Base-by-base conservation (phyloP, 1,284 basidiomycete genomes). In the Tilletia walkeri region DNA sequence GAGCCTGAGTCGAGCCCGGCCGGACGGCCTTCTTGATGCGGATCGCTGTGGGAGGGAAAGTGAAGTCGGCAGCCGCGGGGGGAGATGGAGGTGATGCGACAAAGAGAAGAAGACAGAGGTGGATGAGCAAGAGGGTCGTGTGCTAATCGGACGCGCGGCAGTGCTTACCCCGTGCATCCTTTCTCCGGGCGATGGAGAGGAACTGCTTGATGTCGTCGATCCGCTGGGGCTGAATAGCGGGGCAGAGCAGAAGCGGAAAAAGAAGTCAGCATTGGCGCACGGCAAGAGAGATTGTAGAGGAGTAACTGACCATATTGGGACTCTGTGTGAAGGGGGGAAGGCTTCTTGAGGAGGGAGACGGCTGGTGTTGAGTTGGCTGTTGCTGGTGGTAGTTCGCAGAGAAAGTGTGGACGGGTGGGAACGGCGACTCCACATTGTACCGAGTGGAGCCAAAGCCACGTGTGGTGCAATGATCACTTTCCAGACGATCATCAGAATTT, bases 171-270 rank as follows among this genome's bases (percentile, higher is more conserved):
- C 85, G 85, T 70, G 88, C 88, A 85, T 89, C 88, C 86, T 87
- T 87, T 83, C 88, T 90, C 87, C 91, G 90, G 73, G 95, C 92
- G 85, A 95, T 94, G 88, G 94, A 91, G 86, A 99, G 92, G 89
- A 99, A 98, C 86, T 93, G 88, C 89, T 99, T 99, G 89, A 99
- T 98, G 87, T 99, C 95, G 83, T 89, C 89, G 87, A 99, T 90
- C 90, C 98, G 93, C 88, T 96, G 93, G 76, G 95, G 95, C 95
- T 97, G 84, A 39, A 41, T 50, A 14, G 14, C 41, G 41, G 41
- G 41, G 41, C 6, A 45, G 18, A 9, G 54, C n/a, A 39, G 18
- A 34, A 24, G 12, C 3, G 20, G 12, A 14, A 10, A 14, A n/a
- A 10, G 12, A 14, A 6, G 54, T 56, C 54, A 56, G 54, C 12